Evolutionary conservation across 2,329 filamentous ascomycete species (phyloP).

Genomic region (Botrytis paeoniae): DNA sequence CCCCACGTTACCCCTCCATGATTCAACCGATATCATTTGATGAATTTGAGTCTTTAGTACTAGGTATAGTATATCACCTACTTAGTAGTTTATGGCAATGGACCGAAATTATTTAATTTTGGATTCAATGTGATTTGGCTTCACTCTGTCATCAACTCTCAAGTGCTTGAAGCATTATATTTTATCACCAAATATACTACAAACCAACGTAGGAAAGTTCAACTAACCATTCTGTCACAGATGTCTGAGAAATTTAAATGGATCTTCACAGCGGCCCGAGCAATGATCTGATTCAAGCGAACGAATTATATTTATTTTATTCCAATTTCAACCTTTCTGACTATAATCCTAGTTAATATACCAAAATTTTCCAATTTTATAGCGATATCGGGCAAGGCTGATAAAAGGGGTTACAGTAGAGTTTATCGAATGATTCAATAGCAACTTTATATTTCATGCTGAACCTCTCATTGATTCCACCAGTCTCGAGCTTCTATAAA

Average conservation of each 20-base stretch:
- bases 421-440: slow-evolving; percentile 6
- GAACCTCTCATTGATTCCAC: background rate
- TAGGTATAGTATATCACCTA: background rate
- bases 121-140: background rate
- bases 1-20: slow-evolving; percentile 9
- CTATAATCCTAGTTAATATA: background rate
- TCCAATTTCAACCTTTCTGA: background rate
- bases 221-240: background rate
- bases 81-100: background rate
- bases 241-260: background rate
- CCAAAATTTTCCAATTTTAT: background rate
- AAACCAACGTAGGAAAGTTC: background rate
- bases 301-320: background rate
- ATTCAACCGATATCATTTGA: background rate
- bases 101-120: background rate
- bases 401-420: background rate
- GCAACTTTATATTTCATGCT: background rate
- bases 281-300: background rate
- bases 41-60: background rate
- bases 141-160: background rate
- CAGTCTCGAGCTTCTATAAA: background rate
- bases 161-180: background rate
- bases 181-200: background rate
- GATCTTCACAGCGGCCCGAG: background rate
- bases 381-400: slow-evolving; percentile 20